A percentile compares a stretch with the other conserved stretches of the same genome.
phyloP scores from a whole-genome alignment of 1,284 basidiomycete species.

The Boletus hoseneyae region DNA sequence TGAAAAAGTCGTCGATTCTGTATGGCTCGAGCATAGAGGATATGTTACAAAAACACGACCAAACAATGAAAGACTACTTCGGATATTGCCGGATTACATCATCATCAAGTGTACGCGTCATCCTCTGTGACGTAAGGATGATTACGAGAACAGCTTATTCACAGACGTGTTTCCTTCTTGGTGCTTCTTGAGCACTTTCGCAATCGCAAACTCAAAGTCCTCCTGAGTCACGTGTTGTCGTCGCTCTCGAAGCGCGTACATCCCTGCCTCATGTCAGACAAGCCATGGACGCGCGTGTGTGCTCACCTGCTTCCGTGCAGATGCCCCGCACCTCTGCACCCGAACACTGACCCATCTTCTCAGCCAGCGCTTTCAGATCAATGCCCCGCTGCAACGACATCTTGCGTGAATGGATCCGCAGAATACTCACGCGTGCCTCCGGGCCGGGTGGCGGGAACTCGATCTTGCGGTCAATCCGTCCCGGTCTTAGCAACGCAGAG shows the following conservation, averaged over 20 bases:
- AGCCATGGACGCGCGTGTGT: too few relatives aligned
- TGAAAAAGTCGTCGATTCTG: constrained; percentile 49
- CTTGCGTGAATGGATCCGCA: constrained; percentile 97
- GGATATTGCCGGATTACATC: constrained; percentile 19
- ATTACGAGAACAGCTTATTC: constrained; percentile 81
- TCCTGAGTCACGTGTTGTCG: constrained; percentile 97
- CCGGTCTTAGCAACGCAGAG: constrained; percentile 90
- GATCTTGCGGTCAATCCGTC: constrained; percentile 98
- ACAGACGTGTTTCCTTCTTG: constrained; percentile 88
- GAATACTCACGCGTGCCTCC: constrained; percentile 94
- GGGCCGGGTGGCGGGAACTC: constrained; percentile 99
- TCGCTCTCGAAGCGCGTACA: constrained; percentile 96
- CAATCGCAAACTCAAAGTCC: constrained; percentile 97
- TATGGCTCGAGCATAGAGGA: constrained; percentile 28
- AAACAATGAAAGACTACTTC: neutral
- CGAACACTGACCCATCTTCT: constrained; percentile 99
- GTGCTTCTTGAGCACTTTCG: constrained; percentile 93
- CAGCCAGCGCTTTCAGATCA: constrained; percentile 90
- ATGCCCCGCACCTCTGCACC: constrained; percentile 98
- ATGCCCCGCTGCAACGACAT: constrained; percentile 99
- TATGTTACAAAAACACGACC: too few relatives aligned
- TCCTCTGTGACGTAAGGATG: neutral
- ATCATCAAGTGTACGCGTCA: constrained; percentile 21
- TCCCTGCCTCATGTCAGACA: constrained; percentile 48
- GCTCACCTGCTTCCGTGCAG: constrained; percentile 94